Conservation (phyloP, 768 basidiomycete species). For the Mycena olivaceomarginata region DNA sequence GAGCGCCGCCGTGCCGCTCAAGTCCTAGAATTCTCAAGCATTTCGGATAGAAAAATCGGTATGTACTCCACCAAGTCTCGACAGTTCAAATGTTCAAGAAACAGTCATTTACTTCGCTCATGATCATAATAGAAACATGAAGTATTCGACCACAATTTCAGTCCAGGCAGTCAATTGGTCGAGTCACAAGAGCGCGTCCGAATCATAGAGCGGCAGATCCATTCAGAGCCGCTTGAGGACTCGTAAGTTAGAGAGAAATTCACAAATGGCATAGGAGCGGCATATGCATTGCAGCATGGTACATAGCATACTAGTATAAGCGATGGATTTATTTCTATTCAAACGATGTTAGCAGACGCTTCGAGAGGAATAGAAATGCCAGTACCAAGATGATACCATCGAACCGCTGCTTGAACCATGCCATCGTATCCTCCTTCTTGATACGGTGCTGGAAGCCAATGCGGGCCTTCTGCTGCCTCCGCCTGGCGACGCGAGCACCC, state of each 20-base stretch:
- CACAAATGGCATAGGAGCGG: constrained; percentile 16
- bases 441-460: constrained; percentile 94
- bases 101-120: neutral
- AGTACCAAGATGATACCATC: constrained; percentile 96
- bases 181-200: no score
- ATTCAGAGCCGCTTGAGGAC: no score
- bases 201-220: neutral
- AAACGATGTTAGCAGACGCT: constrained; percentile 11
- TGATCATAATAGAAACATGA: neutral
- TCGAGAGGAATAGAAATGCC: neutral
- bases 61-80: no score
- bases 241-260: neutral
- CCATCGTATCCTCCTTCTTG: constrained; percentile 96
- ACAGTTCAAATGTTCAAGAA: no score
- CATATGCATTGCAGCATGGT: constrained; percentile 47
- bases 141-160: neutral
- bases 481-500: constrained; percentile 91
- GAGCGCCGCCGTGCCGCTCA: neutral
- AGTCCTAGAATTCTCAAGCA: no score
- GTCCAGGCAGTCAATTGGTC: neutral
- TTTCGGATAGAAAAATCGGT: no score
- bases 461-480: constrained; percentile 92
- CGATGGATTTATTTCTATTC: constrained; percentile 42
- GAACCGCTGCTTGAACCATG: constrained; percentile 99
- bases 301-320: constrained; percentile 35